Evolutionary conservation across 1,139 yeast genomes (phyloP).

Genomic region (Blastobotrys apis): DNA sequence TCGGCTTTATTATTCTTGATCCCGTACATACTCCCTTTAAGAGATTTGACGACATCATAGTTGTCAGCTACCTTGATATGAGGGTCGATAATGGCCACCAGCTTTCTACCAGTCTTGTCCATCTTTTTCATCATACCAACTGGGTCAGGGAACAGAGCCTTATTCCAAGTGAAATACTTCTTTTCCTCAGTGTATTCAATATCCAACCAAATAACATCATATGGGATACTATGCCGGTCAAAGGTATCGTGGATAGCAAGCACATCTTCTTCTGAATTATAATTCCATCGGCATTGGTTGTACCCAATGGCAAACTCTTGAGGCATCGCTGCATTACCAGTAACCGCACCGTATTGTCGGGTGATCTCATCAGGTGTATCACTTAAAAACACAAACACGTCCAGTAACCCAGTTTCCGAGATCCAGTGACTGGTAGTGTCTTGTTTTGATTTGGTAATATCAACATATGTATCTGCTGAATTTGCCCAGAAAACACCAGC

Average conservation of each 20-base stretch:
- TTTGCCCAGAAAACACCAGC: constrained; percentile 89
- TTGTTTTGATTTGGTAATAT: constrained; percentile 44
- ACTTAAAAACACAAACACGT: constrained; percentile 66
- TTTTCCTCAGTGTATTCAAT: constrained; percentile 83
- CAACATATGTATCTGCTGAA: constrained; percentile 88
- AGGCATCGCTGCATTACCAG: constrained; percentile 77
- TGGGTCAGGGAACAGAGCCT: constrained; percentile 70
- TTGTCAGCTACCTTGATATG: constrained; percentile 62
- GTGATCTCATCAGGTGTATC: constrained; percentile 58
- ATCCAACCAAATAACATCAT: constrained; percentile 93
- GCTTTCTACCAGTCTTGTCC: constrained; percentile 69
- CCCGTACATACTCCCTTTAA: constrained; percentile 42
- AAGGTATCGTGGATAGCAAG: constrained; percentile 61
- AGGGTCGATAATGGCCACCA: constrained; percentile 87
- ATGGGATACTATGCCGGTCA: constrained; percentile 74
- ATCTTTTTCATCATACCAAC: constrained; percentile 58
- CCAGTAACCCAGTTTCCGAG: constrained; percentile 82
- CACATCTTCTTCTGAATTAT: constrained; percentile 82
- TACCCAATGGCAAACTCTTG: constrained; percentile 78
- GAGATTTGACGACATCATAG: constrained; percentile 57
- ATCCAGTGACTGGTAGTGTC: constrained; percentile 75
- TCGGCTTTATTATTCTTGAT: constrained; percentile 46
- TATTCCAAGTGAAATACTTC: constrained; percentile 90
- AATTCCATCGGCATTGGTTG: constrained; percentile 98
- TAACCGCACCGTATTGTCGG: constrained; percentile 59